Evolutionary conservation across 345 rosid species (phyloP), one percentile per base, ranked within the genome.

Genomic region (Brassica cretica): DNA sequence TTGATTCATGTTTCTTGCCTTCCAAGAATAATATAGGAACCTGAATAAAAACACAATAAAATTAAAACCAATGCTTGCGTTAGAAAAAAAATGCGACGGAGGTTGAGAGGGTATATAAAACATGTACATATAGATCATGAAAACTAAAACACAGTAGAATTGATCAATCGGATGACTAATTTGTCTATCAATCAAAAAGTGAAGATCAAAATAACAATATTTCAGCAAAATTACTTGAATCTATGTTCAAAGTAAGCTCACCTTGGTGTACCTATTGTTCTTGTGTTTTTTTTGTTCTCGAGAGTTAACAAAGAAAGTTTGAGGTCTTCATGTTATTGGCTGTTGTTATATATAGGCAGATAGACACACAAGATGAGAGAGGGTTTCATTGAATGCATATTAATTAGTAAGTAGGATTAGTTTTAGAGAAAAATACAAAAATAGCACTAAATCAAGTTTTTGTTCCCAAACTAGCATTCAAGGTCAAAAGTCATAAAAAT

Each of bases 1-100:
- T 12, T 66, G 80, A 60, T 80, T 80, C 83, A 80, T 80, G 59
- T 76, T 80, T 33, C 68, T 65, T 70, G 69, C 59, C 21, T 75
- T 63, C 68, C 71, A 74, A 74, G 71, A 69, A 68, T 7, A 72
- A 72, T 64, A 37, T 27, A 11, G 14, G 10, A 71, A 33, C 21
- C 62, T 72, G 58, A 65, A 25, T 55, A 70, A 16, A 77, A 64
- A 71, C 18, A 77, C 15, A 27, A 56, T 62, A 18, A 39, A 11
- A 30, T 29, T 10, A 1, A 39, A 39, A 53, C 7, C 24, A 53
- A 53, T 6, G 8, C 5, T 8, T 15, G 21, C 60, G 60, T 53
- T 15, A 53, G 21, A 53, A 53, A 53, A 51, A 9, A 51, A 9
- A 18, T 72, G 4, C 0, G 53, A 35, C 35, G 39, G 6, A n/a